Conservation (phyloP, 2,329 filamentous ascomycete species). For the Fusarium denticulatum region DNA sequence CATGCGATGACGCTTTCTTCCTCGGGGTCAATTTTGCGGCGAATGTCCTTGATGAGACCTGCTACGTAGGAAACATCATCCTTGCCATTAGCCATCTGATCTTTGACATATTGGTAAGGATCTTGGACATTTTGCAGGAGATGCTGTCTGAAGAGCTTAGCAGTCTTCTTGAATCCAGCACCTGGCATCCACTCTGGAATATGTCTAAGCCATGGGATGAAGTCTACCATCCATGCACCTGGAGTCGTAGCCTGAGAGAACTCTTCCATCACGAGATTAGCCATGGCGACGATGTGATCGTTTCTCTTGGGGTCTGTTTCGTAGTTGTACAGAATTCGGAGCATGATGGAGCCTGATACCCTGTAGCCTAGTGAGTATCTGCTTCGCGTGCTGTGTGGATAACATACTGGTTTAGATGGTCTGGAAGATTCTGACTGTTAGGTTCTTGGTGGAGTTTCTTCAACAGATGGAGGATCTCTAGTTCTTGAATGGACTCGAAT, state of each 20-base stretch:
- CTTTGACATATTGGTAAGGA: neutral
- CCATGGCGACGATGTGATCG: conserved; percentile 2
- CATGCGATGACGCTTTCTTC: conserved; percentile 14
- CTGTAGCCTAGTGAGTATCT: neutral
- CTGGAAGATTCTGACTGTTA: neutral
- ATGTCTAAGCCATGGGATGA: neutral
- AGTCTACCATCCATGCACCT: conserved; percentile 10
- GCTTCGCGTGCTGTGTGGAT: accelerated
- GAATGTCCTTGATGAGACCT: neutral
- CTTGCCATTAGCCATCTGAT: neutral
- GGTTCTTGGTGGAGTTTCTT: neutral
- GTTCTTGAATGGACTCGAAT: conserved; percentile 5
- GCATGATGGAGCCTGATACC: conserved; percentile 13
- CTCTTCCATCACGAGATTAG: conserved; percentile 16
- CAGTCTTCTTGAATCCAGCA: neutral
- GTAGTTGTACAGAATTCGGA: conserved; percentile 16
- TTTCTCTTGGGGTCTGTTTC: neutral
- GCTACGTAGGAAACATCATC: conserved; percentile 11
- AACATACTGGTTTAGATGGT: conserved; percentile 4
- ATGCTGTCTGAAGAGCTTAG: neutral
- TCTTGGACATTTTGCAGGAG: neutral
- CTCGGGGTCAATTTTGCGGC: conserved; percentile 1
- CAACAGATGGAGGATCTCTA: neutral
- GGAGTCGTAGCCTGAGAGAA: conserved; percentile 12
- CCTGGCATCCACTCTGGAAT: conserved; percentile 15